Percentiles rank a stretch among this genome's conserved stretches.
Evolutionary conservation across 139 green algal species (phyloP).

Genomic region (Micractinium conductrix): DNA sequence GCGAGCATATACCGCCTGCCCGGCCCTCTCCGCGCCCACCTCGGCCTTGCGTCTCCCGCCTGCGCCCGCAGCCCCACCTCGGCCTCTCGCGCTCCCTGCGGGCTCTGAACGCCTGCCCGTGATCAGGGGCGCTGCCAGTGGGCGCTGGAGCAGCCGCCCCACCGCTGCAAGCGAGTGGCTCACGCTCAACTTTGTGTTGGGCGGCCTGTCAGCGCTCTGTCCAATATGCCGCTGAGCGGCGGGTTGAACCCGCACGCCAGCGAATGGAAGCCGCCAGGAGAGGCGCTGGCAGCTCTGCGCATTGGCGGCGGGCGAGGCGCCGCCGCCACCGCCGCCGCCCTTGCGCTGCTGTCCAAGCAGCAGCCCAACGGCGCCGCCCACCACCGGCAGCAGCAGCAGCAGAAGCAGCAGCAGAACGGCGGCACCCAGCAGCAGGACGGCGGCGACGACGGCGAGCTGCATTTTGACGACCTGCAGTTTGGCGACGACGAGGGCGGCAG

Average conservation of each 20-base stretch:
- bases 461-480: conserved; percentile 39
- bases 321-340: background rate
- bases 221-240: background rate
- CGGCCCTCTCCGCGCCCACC: no score
- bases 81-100: no score
- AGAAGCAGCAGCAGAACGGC: background rate
- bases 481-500: background rate
- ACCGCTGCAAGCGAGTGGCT: background rate
- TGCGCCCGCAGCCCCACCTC: no score
- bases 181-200: no score
- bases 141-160: background rate
- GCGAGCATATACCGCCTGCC: no score
- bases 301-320: background rate
- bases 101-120: no score
- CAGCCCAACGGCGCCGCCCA: background rate
- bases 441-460: conserved; percentile 21
- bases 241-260: conserved; percentile 5
- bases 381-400: background rate
- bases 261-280: conserved; percentile 11
- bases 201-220: no score
- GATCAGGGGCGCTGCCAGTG: background rate
- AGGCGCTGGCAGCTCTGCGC: conserved; percentile 6
- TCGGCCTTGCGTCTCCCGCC: no score
- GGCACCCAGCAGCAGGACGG: background rate
- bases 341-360: background rate